Base-by-base conservation (phyloP, 306 rosid genomes). In the Rubus parviflorus region DNA sequence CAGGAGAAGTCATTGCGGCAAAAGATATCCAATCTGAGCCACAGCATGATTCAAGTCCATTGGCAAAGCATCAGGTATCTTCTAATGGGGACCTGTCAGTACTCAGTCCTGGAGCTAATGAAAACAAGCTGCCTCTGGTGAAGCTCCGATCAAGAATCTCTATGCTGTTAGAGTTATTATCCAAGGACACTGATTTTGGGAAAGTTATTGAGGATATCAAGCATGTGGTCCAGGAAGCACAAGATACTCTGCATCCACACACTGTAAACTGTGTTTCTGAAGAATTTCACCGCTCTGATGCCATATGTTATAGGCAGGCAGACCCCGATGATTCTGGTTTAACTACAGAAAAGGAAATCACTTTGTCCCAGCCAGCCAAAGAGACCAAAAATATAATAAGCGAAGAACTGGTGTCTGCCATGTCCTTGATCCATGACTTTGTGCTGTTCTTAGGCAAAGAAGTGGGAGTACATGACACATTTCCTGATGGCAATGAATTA, bases 341-440 rank as follows among this genome's bases (percentile, higher is more conserved):
- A 72, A 87, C 72, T 64, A 38, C 82, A 60, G 90, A 86, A 66
- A 89, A 86, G 84, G 88, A 86, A 72, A 77, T 79, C 70, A 68
- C 83, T 68, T 86, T 77, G 46, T 78, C 88, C 65, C 86, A 75
- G 84, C 83, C 73, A 45, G 83, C 80, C 72, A 74, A 77, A 73
- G 92, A 80, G 73, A 49, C 76, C 52, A 82, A 77, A 79, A 85
- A 85, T 48, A 70, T 43, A 15, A 54, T 88, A 75, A 79, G 83
- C 65, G 80, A 89, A 64, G 92, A 90, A 80, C 70, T 89, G 82
- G 95, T 79, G 78, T 89, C 94, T 70, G 97, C 98, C 74, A 86
- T 92, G 72, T 88, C 91, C 75, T 85, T 84, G 81, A 89, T 95
- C 85, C 97, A 88, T 66, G 93, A 89, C 72, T 96, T 96, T 70